These are phyloP conservation scores for Lactuca saligna DNA, from an alignment of 129 eudicot species.

Conservation along the genomic window DNA sequence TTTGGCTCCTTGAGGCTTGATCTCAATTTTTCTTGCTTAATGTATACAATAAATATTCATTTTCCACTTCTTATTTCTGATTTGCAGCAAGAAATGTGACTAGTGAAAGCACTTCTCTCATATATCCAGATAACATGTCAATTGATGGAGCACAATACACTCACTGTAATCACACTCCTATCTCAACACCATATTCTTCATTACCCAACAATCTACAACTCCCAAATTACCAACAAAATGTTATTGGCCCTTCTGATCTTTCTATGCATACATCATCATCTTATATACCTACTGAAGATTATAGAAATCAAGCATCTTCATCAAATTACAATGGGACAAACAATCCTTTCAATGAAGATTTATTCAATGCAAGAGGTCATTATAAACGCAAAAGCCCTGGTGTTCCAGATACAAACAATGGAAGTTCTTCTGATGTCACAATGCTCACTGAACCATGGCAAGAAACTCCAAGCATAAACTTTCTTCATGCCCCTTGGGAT, in stretches of 20 bases:
- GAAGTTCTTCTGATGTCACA: slow-evolving; percentile 46
- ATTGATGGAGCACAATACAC: slow-evolving; percentile 45
- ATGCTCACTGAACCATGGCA: slow-evolving; percentile 48
- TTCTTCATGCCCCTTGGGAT: slow-evolving; percentile 55
- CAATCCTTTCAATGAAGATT: slow-evolving; percentile 44
- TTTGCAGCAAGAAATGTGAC: slow-evolving; percentile 48
- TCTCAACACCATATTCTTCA: slow-evolving; percentile 39
- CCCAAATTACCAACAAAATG: slow-evolving; percentile 49
- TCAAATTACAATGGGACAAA: slow-evolving; percentile 42
- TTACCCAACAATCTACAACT: slow-evolving; percentile 40
- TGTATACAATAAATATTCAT: too few species aligned
- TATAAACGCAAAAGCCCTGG: slow-evolving; percentile 70
- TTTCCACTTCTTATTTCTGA: background rate
- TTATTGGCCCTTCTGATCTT: slow-evolving; percentile 52
- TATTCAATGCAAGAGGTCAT: slow-evolving; percentile 44
- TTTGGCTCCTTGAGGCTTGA: background rate
- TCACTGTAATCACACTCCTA: slow-evolving; percentile 50
- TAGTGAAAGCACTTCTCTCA: slow-evolving; percentile 40
- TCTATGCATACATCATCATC: slow-evolving; percentile 47
- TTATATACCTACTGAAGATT: slow-evolving; percentile 43
- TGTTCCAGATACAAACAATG: slow-evolving; percentile 38
- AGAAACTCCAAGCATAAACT: slow-evolving; percentile 37
- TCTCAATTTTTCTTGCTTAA: background rate
- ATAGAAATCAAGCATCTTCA: slow-evolving; percentile 58
- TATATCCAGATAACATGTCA: slow-evolving; percentile 49